Evolutionary conservation across 2,329 filamentous ascomycete species (phyloP).

Genomic region (Sarocladium kiliense): DNA sequence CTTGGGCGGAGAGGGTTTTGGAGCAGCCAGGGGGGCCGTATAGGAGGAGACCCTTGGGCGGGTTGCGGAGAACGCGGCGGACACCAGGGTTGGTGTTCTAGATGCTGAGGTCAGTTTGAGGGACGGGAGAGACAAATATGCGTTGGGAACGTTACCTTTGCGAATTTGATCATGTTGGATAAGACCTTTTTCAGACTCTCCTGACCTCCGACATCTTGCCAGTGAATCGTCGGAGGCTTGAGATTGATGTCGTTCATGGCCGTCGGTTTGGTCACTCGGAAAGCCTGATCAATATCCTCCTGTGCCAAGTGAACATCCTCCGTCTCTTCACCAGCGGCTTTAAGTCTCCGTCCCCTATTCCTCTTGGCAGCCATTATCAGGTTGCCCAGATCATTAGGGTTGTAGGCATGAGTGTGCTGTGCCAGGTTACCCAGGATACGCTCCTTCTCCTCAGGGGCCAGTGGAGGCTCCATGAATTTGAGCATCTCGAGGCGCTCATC

Average conservation of each 20-base stretch:
- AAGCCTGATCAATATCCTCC: slow-evolving; percentile 59
- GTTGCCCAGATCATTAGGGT: slow-evolving; percentile 67
- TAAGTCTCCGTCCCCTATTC: slow-evolving; percentile 21
- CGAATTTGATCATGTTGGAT: slow-evolving; percentile 41
- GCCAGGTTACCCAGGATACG: slow-evolving; percentile 56
- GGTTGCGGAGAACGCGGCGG: slow-evolving; percentile 39
- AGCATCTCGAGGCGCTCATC: slow-evolving; percentile 70
- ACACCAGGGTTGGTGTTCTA: slow-evolving; percentile 26
- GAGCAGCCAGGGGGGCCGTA: slow-evolving; percentile 94
- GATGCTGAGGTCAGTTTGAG: too few species aligned
- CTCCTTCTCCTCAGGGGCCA: slow-evolving; percentile 43
- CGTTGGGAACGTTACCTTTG: slow-evolving; percentile 28
- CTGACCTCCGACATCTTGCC: slow-evolving; percentile 85
- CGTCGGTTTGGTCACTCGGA: slow-evolving; percentile 68
- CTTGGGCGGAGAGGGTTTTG: slow-evolving; percentile 88
- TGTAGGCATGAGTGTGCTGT: slow-evolving; percentile 81
- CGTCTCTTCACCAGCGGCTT: slow-evolving; percentile 14
- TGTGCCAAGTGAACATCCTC: slow-evolving; percentile 25
- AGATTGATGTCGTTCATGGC: slow-evolving; percentile 88
- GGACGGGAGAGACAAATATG: too few species aligned
- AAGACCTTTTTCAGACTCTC: slow-evolving; percentile 64
- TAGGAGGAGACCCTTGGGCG: slow-evolving; percentile 77
- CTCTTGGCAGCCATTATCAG: slow-evolving; percentile 42
- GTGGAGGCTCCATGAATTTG: slow-evolving; percentile 46
- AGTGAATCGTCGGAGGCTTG: slow-evolving; percentile 79